These are phyloP conservation scores for Botryobasidium botryosum DNA, from an alignment of 768 basidiomycete species.

Conservation along the genomic window DNA sequence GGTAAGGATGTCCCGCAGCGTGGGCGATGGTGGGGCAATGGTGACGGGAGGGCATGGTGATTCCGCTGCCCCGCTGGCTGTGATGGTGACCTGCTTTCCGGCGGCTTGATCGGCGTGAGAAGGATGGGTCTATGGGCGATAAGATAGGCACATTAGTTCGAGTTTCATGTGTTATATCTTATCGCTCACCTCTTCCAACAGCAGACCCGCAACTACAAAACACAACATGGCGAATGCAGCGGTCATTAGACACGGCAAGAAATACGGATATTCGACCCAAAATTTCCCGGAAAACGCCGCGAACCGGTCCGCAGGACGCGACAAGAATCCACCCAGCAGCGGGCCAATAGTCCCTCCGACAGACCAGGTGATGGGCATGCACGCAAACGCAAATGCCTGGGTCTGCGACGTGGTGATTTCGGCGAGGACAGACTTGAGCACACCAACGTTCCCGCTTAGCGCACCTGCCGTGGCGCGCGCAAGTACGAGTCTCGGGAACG, in stretches of 20 bases:
- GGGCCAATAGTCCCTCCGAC: constrained; percentile 10
- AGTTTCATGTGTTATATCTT: too few relatives aligned
- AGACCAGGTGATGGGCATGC: constrained; percentile 10
- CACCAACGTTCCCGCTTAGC: constrained; percentile 11
- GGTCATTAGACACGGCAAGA: constrained; percentile 10
- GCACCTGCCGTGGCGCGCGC: constrained; percentile 10
- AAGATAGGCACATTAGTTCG: too few relatives aligned
- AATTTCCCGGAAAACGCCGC: constrained; percentile 7
- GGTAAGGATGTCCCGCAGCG: constrained; percentile 8
- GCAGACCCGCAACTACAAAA: background rate
- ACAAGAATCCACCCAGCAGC: constrained; percentile 11
- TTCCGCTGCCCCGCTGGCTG: too few relatives aligned
- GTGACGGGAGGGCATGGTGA: too few relatives aligned
- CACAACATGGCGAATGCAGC: constrained; percentile 1
- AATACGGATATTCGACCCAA: constrained; percentile 12
- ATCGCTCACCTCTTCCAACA: constrained; percentile 9
- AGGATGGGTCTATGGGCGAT: too few relatives aligned
- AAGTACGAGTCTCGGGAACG: constrained; percentile 8
- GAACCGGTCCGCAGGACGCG: constrained; percentile 10
- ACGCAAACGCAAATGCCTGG: constrained; percentile 11
- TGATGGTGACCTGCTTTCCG: too few relatives aligned
- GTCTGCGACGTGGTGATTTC: constrained; percentile 11
- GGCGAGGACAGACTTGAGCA: constrained; percentile 10
- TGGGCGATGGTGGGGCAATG: too few relatives aligned
- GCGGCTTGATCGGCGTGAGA: too few relatives aligned